Conservation (phyloP, 495 filamentous ascomycete species). For the Rusavskia elegans region DNA sequence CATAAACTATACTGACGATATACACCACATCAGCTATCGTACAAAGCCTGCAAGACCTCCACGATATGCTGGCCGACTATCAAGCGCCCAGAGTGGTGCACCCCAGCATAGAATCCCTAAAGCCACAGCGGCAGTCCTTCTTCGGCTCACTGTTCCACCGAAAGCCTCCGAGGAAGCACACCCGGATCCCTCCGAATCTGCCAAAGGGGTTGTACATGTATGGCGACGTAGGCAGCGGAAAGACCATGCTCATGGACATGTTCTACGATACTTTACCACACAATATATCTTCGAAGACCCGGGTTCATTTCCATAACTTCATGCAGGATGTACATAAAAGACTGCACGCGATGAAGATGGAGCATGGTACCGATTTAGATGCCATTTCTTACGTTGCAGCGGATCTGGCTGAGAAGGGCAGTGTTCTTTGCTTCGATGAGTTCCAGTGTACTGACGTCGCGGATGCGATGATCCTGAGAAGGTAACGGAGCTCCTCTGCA, state of each 20-base stretch:
- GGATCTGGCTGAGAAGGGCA: slow-evolving; percentile 70
- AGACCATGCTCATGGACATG: slow-evolving; percentile 99
- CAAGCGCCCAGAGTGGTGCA: slow-evolving; percentile 54
- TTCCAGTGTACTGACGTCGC: slow-evolving; percentile 98
- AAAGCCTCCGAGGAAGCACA: slow-evolving; percentile 19
- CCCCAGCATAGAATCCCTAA: slow-evolving; percentile 57
- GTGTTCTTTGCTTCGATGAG: slow-evolving; percentile 93
- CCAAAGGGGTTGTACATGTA: slow-evolving; percentile 90
- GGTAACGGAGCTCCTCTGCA: slow-evolving; percentile 24
- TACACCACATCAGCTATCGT: slow-evolving; percentile 48
- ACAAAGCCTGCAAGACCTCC: slow-evolving; percentile 72
- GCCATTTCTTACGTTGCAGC: slow-evolving; percentile 85
- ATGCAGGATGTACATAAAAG: slow-evolving; percentile 97
- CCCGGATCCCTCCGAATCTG: slow-evolving; percentile 50
- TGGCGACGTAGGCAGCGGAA: slow-evolving; percentile 93
- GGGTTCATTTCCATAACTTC: slow-evolving; percentile 98
- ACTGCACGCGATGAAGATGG: slow-evolving; percentile 76
- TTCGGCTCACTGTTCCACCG: slow-evolving; percentile 56
- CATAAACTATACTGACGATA: background rate
- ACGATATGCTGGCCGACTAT: slow-evolving; percentile 68
- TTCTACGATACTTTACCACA: slow-evolving; percentile 87
- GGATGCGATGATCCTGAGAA: slow-evolving; percentile 91
- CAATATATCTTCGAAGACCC: slow-evolving; percentile 70
- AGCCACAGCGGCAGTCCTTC: slow-evolving; percentile 34
- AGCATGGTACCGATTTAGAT: slow-evolving; percentile 80